phyloP scores from a whole-genome alignment of 179 eudicot genomes.

The Vitellaria paradoxa region DNA sequence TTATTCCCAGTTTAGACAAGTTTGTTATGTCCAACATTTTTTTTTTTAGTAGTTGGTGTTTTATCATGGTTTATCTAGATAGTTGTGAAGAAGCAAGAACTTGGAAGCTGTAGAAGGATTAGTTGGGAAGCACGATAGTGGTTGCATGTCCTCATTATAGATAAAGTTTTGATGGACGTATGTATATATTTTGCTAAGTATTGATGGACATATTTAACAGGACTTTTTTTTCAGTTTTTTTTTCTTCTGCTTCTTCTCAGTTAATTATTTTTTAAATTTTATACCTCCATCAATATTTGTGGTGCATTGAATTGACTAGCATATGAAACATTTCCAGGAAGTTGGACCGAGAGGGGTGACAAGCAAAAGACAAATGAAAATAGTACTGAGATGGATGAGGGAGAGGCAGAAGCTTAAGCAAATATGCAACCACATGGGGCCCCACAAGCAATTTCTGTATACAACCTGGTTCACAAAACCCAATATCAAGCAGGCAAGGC shows the following conservation, averaged over 20 bases:
- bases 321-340: slow-evolving; percentile 38
- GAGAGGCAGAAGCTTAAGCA: slow-evolving; percentile 83
- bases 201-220: neutral
- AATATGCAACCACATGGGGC: slow-evolving; percentile 81
- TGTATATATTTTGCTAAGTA: too few relatives aligned
- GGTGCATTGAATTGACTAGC: neutral
- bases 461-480: slow-evolving; percentile 90
- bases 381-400: slow-evolving; percentile 87
- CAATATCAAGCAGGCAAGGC: slow-evolving; percentile 33
- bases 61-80: neutral
- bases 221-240: neutral
- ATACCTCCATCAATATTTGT: neutral
- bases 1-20: neutral
- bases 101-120: neutral
- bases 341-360: slow-evolving; percentile 73
- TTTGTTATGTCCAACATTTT: neutral
- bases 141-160: neutral
- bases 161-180: neutral
- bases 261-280: neutral
- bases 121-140: neutral
- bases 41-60: too few relatives aligned
- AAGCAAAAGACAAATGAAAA: slow-evolving; percentile 89
- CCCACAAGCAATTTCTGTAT: slow-evolving; percentile 81
- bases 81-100: neutral
- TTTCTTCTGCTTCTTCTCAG: neutral